A percentile compares a stretch with the other conserved stretches of the same genome.
Evolutionary conservation across 2,329 filamentous ascomycete genomes (phyloP).

Genomic region (Phoma sp.): DNA sequence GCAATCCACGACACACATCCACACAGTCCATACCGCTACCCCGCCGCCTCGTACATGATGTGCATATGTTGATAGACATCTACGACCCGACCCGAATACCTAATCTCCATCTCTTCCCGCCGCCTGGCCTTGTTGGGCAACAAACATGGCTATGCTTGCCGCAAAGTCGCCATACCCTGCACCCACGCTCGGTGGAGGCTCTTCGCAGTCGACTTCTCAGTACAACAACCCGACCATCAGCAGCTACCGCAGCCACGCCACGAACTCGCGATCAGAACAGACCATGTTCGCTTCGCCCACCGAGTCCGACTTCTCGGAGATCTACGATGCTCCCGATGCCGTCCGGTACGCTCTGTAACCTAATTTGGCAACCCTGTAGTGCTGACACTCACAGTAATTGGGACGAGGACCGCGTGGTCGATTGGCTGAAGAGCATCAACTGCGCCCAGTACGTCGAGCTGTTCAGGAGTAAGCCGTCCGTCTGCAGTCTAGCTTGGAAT

Average conservation of each 20-base stretch:
- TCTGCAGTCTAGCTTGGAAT: not conserved
- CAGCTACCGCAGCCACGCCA: slow-evolving; percentile 45
- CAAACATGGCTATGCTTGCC: slow-evolving; percentile 75
- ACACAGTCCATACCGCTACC: not conserved
- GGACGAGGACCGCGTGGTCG: slow-evolving; percentile 89
- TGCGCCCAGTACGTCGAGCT: slow-evolving; percentile 92
- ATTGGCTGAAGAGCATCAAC: slow-evolving; percentile 89
- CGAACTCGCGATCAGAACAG: slow-evolving; percentile 52
- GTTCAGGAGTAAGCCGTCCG: slow-evolving; percentile 65
- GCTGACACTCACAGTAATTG: slow-evolving; percentile 61
- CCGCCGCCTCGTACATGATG: slow-evolving; percentile 23
- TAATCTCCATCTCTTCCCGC: not conserved
- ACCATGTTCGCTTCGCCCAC: slow-evolving; percentile 77
- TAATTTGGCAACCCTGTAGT: not conserved
- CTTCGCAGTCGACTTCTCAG: slow-evolving; percentile 41
- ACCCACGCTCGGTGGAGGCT: slow-evolving; percentile 51
- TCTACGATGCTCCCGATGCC: slow-evolving; percentile 71
- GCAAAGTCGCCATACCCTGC: slow-evolving; percentile 74
- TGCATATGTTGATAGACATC: slow-evolving; percentile 13
- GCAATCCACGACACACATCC: not conserved
- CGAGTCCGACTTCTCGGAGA: slow-evolving; percentile 89
- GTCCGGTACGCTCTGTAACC: slow-evolving; percentile 43
- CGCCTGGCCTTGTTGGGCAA: not conserved
- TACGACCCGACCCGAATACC: slow-evolving; percentile 6
- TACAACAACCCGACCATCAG: slow-evolving; percentile 43